Evolutionary conservation across 2,329 filamentous ascomycete genomes (phyloP), one percentile per base, ranked within the genome.

Genomic region (Tolypocladium tropicale): DNA sequence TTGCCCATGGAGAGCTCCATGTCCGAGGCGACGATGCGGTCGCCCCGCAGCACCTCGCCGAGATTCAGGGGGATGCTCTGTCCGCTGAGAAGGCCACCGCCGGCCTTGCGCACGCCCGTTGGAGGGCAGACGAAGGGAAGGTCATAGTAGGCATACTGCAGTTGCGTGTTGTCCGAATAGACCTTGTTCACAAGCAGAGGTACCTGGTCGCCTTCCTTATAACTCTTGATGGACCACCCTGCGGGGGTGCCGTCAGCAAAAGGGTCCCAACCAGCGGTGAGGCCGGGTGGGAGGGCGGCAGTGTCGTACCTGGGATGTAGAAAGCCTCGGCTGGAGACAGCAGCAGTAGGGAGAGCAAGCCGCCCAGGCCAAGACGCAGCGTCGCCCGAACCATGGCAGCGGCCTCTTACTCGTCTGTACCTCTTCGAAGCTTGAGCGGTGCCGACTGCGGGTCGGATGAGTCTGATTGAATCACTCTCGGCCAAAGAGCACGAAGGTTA

Each of bases 141-240:
- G 64, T 94, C 88, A 69, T 87, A 89, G 75, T 93, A 95, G 62
- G 90, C 90, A 81, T 91, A 95, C 70, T 95, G 90, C n/a, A 95
- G 76, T 69, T 94, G 87, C 9, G 89, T 94, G 65, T 89, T 85
- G 72, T 95, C 90, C 55, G 90, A 95, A 72, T 92, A 95, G 64
- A 92, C 85, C 71, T 95, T 95, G 76, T 95, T 95, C 61, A 94
- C 88, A 56, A 93, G 84, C n/a, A 96, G 78, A 1, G 90, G 90
- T 41, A 95, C 87, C 12, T 83, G 77, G 63, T 95, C 88, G 68
- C 83, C 81, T 60, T 91, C 82, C 61, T 79, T 79, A 69, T 95
- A 95, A 66, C 83, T 90, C 67, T 85, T 88, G 66, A 92, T 84
- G 6, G 90, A 95, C 79, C 88, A 94, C 62, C 90, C 90, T 79